Evolutionary conservation across 177 flowering plant genomes (phyloP), one percentile per base, ranked within the genome.

Genomic region (Vitis hybrid): DNA sequence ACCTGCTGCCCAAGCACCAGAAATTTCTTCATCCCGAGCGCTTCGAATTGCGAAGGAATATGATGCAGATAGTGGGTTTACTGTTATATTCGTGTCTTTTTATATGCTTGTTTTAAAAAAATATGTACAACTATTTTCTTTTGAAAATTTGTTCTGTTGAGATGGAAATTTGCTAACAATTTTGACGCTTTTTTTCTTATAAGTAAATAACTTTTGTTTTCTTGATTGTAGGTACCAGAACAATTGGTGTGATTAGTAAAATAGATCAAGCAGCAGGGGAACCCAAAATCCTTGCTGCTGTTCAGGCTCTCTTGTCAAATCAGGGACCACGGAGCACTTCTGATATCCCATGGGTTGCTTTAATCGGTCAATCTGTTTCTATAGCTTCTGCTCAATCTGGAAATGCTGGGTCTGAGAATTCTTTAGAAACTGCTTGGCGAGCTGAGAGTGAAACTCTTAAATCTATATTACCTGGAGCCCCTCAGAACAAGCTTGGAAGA

Each of bases 311-410:
- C 39, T 76, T 96, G 39, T 66, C 84, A 70, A 88, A 87, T 76
- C 92, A 94, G 79, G 99, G 99, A 60, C 99, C 99, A 31, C 83
- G 91, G 15, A 94, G 75, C 71, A 84, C 99, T 64, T 74, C 92
- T 76, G 98, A 94, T 67, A 92, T 96, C 14, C 93, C 92, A 15
- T 96, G 98, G 98, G 93, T 94, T 80, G 98, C 98, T 65, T 77
- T 96, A 67, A 96, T 96, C 79, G 99, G 99, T 52, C 99, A 96
- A 69, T 89, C 99, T 60, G 99, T 96, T 65, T 79, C 99, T 50
- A 92, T 96, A 67, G 96, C 98, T 72, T 84, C 99, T 20, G 87
- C 96, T n/a, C 97, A 89, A 70, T 90, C 99, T 71, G 97, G 99
- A 67, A 79, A 80, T 71, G 86, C 70, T 74, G 95, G 95, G 13